These are phyloP conservation scores for Vigna trinervia DNA, from an alignment of 306 rosid genomes.

Conservation along the genomic window DNA sequence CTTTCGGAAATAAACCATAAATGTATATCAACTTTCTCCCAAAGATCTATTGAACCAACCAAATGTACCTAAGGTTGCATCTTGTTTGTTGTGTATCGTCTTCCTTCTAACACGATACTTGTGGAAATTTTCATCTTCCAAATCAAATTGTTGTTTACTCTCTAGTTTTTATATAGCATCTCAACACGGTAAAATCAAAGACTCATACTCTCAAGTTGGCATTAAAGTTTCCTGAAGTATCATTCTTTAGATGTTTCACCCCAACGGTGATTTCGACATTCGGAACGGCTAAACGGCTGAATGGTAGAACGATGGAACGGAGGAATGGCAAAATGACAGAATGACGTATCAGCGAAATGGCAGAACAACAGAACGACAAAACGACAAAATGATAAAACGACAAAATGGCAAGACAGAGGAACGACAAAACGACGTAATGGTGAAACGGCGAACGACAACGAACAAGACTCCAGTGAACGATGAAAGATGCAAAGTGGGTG, in stretches of 20 bases:
- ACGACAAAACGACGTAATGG: too few species aligned
- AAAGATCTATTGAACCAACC: constrained; percentile 1
- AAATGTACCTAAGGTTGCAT: neutral
- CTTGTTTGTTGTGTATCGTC: neutral
- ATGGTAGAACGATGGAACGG: too few species aligned
- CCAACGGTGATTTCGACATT: too few species aligned
- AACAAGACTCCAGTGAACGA: too few species aligned
- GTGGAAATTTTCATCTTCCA: constrained; percentile 15
- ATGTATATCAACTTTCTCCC: constrained; percentile 3
- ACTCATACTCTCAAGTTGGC: neutral
- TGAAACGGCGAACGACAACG: too few species aligned
- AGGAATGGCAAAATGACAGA: too few species aligned
- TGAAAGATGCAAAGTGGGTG: too few species aligned
- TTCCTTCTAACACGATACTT: neutral
- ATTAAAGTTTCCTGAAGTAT: neutral
- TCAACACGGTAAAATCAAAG: neutral
- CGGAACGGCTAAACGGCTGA: too few species aligned
- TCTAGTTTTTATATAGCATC: constrained; percentile 2
- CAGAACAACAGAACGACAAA: too few species aligned
- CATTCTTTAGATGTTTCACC: neutral
- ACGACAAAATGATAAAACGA: too few species aligned
- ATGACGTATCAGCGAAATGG: too few species aligned
- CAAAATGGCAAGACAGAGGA: too few species aligned
- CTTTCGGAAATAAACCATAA: constrained; percentile 18
- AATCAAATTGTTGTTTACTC: constrained; percentile 11